Evolutionary conservation across 495 filamentous ascomycete species (phyloP).

Genomic region (Podospora pseudoanserina): DNA sequence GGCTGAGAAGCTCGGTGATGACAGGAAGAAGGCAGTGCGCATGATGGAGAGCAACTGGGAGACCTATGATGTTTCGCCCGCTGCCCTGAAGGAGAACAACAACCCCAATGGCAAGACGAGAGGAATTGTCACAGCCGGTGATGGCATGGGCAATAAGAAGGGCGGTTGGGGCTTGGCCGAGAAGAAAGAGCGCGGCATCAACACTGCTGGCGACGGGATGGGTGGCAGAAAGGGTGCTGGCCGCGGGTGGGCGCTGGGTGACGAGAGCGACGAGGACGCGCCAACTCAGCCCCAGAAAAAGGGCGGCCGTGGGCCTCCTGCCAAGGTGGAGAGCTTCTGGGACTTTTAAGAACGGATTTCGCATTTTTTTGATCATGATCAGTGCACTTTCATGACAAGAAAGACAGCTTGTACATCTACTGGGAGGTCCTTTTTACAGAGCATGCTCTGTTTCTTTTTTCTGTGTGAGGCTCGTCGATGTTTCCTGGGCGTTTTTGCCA

Average conservation of each 20-base stretch:
- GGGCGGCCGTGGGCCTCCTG: slow-evolving; percentile 23
- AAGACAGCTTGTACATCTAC: neutral
- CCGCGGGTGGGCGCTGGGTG: slow-evolving; percentile 61
- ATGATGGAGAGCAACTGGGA: slow-evolving; percentile 68
- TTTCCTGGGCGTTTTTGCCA: neutral
- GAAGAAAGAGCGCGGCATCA: slow-evolving; percentile 44
- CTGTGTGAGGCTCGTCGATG: neutral
- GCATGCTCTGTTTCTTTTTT: neutral
- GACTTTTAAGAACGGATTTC: slow-evolving; percentile 44
- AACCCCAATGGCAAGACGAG: slow-evolving; percentile 33
- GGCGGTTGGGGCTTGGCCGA: slow-evolving; percentile 34
- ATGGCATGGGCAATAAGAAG: slow-evolving; percentile 73
- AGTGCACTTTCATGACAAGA: too few species aligned
- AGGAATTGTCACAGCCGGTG: slow-evolving; percentile 51
- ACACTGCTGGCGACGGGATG: slow-evolving; percentile 69
- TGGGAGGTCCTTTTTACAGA: neutral
- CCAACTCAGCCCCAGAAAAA: slow-evolving; percentile 35
- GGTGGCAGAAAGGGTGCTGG: slow-evolving; percentile 61
- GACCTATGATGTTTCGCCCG: slow-evolving; percentile 59
- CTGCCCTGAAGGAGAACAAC: slow-evolving; percentile 45
- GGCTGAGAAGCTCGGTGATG: slow-evolving; percentile 38
- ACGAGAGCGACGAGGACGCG: slow-evolving; percentile 45
- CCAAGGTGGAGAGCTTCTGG: slow-evolving; percentile 47
- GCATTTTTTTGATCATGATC: too few species aligned
- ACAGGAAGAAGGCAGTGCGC: slow-evolving; percentile 58